Evolutionary conservation across 192 early-diverging fungal species (phyloP), one percentile per base, ranked within the genome.

Genomic region (Endogone sp.): DNA sequence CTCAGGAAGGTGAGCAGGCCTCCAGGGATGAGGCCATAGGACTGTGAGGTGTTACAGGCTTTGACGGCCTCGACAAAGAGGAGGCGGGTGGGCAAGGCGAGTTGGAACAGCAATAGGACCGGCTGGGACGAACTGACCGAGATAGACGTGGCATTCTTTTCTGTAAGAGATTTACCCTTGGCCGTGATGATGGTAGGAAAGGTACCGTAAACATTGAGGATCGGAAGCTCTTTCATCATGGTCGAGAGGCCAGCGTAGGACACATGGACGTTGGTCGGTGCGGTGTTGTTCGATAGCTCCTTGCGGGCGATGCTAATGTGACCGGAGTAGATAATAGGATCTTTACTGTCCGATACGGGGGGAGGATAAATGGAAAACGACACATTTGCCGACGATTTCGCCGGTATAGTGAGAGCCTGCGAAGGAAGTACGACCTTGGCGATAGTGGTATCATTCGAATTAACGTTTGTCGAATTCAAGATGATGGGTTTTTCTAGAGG

Each of bases 251-350:
- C 77, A 6, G 70, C 67, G 63, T 78, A 78, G 13, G 77, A 72
- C 3, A 78, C 63, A 56, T 29, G 13, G 24, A 37, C 69, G 55
- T 68, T 58, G 9, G 37, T 49, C 9, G 37, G 16, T 6, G 37
- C 37, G 37, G 6, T 49, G 37, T 6, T 49, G 16, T 0, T 49
- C 37, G 37, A 16, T 49, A 49, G 37, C 3, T 23, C 68, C 28
- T 57, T 66, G 55, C 72, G 75, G 25, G 66, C 64, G 21, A 81
- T 70, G 27, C 74, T 69, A 58, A 86, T 71, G 30, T 74, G 84
- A 4, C 84, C 84, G 29, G 76, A 81, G 70, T 84, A 86, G 56
- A 86, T 75, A 26, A 79, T 74, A 22, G 77, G 76, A 60, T 71
- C 64, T 4, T 60, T 27, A 2, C 65, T 32, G 55, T 67, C 58